These are phyloP conservation scores for Salix udensis DNA, from an alignment of 345 rosid species.

Conservation along the genomic window DNA sequence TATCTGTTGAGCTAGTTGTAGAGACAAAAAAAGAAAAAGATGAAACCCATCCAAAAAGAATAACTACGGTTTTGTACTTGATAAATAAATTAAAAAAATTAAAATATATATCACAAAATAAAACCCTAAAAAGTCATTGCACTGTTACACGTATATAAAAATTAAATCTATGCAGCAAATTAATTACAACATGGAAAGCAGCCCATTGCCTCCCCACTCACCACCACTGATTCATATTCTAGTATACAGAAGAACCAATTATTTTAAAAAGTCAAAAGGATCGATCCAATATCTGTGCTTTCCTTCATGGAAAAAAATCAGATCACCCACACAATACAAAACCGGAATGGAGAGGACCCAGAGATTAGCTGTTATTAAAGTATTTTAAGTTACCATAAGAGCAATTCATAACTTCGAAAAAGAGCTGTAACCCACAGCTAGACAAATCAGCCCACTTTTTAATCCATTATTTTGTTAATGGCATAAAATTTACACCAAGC, in stretches of 20 bases:
- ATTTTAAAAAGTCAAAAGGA: not conserved
- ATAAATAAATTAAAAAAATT: not conserved
- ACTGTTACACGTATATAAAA: not conserved
- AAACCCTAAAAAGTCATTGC: not conserved
- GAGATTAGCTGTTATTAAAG: not conserved
- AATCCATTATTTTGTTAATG: not conserved
- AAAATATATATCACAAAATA: not conserved
- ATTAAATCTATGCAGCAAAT: not conserved
- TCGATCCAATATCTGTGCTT: not conserved
- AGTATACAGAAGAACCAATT: not conserved
- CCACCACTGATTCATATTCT: not conserved
- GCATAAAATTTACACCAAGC: not conserved
- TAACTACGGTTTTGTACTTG: not conserved
- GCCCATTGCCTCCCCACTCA: not conserved
- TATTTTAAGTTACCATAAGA: not conserved
- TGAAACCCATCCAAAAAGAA: not conserved
- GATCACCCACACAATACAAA: not conserved
- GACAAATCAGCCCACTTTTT: not conserved
- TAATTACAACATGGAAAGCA: not conserved
- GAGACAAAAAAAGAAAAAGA: not conserved
- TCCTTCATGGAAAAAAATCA: not conserved
- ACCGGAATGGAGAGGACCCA: not conserved
- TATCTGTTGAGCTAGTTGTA: not conserved
- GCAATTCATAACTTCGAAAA: not conserved
- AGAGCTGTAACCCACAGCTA: not conserved